Percentiles rank a stretch among this genome's conserved stretches.
Evolutionary conservation across 208 protist genomes (phyloP).

Genomic region (Acanthamoeba castellanii): DNA sequence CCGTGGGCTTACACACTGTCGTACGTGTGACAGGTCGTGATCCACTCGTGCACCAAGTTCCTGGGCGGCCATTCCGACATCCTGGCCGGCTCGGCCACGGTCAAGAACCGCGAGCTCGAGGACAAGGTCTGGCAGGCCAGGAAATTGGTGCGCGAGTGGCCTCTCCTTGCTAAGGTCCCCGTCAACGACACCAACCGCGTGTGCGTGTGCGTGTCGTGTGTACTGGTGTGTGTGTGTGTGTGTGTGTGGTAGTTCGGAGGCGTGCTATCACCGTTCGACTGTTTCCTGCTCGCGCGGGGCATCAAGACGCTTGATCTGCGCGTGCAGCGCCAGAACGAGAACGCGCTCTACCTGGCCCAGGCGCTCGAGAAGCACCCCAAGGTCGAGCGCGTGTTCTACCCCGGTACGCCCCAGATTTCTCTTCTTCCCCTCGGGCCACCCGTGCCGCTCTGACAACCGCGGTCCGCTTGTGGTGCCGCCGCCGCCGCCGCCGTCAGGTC

Average conservation of each 20-base stretch:
- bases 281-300: conserved; percentile 94
- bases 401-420: conserved; percentile 79
- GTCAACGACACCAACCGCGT: background rate
- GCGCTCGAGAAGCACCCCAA: conserved; percentile 87
- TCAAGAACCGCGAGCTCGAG: conserved; percentile 88
- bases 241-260: background rate
- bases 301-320: conserved; percentile 95
- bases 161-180: background rate
- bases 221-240: background rate
- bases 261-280: conserved; percentile 94
- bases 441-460: too few species aligned
- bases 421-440: too few species aligned
- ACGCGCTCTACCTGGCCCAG: conserved; percentile 91
- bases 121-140: conserved; percentile 75
- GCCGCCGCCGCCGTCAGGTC: background rate
- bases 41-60: conserved; percentile 97
- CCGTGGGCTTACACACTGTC: conserved; percentile 91
- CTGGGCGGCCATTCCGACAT: conserved; percentile 96
- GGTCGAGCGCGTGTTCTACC: conserved; percentile 93
- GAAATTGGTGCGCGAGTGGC: background rate
- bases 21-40: conserved; percentile 92
- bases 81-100: conserved; percentile 93
- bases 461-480: background rate
- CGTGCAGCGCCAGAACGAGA: conserved; percentile 93
- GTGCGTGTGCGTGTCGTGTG: background rate